Percentiles rank a stretch among this genome's conserved stretches.
Conservation (phyloP, 768 basidiomycete genomes). For the Auriscalpium orientale region DNA sequence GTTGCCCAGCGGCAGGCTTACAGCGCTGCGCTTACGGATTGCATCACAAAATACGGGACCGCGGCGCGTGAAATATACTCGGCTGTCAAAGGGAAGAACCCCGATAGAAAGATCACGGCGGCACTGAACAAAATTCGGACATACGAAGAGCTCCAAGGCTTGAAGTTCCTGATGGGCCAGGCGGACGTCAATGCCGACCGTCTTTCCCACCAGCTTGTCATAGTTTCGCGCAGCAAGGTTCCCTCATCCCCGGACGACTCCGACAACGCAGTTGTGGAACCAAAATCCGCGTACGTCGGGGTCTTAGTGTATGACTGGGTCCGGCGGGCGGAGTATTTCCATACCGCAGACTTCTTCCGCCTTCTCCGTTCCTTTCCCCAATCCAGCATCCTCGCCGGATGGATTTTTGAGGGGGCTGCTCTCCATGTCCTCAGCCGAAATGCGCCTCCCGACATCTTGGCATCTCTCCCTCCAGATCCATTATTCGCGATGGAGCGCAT, state of each 20-base stretch:
- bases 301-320: background rate
- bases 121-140: background rate
- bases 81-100: background rate
- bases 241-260: background rate
- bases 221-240: background rate
- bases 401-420: background rate
- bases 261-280: background rate
- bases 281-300: background rate
- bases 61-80: background rate
- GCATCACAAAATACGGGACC: background rate
- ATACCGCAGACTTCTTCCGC: background rate
- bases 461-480: background rate
- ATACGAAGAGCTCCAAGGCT: background rate
- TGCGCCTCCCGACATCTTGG: background rate
- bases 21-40: background rate
- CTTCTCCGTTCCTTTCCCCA: background rate
- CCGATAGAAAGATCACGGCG: background rate
- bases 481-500: background rate
- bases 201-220: background rate
- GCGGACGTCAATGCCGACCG: background rate
- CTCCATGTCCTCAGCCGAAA: background rate
- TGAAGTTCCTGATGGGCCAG: background rate
- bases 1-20: background rate
- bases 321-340: background rate
- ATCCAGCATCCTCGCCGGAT: background rate